Evolutionary conservation across 2,329 filamentous ascomycete genomes (phyloP), one percentile per base, ranked within the genome.

Genomic region (Aspergillus fijiensis): DNA sequence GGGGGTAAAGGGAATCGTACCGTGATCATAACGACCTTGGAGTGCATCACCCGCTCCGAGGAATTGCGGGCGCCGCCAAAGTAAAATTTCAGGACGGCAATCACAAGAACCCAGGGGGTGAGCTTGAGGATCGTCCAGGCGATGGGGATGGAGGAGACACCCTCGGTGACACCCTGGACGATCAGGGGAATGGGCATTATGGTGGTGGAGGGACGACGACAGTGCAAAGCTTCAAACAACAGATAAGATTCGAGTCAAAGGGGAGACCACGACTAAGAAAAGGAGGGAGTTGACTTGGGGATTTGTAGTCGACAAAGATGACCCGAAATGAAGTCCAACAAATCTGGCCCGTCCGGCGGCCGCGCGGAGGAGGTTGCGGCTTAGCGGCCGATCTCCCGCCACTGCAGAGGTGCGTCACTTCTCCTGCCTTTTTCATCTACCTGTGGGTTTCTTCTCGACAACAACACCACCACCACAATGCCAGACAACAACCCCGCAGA

Each of bases 11-110:
- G 16, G 21, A 51, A 9, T n/a, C 79, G 55, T 81, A 88, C 93
- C 19, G 95, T 99, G 55, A 99, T 86, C 82, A 99, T 88, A 49
- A 97, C 84, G 52, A 99, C 92, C 73, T 96, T 96, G 51, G 92
- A 92, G 76, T 97, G 92, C 87, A 99, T 92, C 58, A 89, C 84
- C 60, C 91, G 85, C 73, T 96, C 92, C 27, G 90, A 85, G 48
- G 77, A 79, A 76, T 95, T 97, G 67, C 77, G 80, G 12, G 88
- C 85, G 66, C 95, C 96, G 65, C 86, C 86, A 70, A 89, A 90
- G 79, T 89, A 96, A 70, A 82, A 81, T 81, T 97, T 98, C 65
- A 89, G 70, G 58, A 83, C 70, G 60, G 79, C 81, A 27, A 90
- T 64, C 9, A 85, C 59, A 16, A 78, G 73, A 42, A 87, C 66